Evolutionary conservation across 345 rosid species (phyloP).

Genomic region (Clarkia xantiana): DNA sequence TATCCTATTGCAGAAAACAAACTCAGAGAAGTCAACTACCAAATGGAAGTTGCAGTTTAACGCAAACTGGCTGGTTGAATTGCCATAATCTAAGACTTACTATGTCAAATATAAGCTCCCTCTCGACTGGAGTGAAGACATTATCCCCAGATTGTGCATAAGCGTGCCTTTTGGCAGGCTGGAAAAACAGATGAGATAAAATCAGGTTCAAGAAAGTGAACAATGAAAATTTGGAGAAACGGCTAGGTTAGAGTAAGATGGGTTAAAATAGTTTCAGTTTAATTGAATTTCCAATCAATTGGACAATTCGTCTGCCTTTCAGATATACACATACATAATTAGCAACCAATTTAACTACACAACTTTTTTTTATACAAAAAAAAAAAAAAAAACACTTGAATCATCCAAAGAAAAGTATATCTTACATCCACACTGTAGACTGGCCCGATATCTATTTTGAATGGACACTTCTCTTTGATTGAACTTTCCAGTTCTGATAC

Average conservation of each 20-base stretch:
- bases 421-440: conserved; percentile 77
- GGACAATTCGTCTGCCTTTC: background rate
- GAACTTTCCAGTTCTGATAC: conserved; percentile 44
- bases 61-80: background rate
- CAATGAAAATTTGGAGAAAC: background rate
- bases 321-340: background rate
- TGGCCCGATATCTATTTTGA: conserved; percentile 85
- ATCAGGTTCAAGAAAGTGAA: background rate
- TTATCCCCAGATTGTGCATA: conserved; percentile 60
- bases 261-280: no score
- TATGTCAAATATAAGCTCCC: conserved; percentile 78
- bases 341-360: background rate
- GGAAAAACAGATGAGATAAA: conserved; percentile 8
- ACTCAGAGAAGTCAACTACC: conserved; percentile 11
- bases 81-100: conserved; percentile 24
- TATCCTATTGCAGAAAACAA: conserved; percentile 31
- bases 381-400: no score
- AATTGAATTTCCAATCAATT: no score
- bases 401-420: background rate
- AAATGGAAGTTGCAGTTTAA: background rate
- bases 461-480: conserved; percentile 50
- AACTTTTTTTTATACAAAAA: no score
- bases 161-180: conserved; percentile 80
- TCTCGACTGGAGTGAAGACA: conserved; percentile 76
- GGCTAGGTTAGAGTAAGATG: no score